phyloP scores from a whole-genome alignment of 2,329 filamentous ascomycete genomes.

The Beauveria sp. region DNA sequence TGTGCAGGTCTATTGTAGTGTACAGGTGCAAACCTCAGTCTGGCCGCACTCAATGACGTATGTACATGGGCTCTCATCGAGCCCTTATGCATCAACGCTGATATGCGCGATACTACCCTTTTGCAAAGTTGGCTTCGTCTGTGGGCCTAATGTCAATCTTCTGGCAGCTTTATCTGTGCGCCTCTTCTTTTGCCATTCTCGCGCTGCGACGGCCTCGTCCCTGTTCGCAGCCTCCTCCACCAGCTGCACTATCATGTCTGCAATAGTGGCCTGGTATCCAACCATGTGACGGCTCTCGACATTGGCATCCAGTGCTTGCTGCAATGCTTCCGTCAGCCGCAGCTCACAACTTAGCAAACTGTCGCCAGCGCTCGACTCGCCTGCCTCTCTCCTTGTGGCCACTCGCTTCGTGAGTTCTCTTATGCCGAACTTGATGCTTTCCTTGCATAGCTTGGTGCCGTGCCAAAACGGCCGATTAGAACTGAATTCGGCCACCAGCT shows the following conservation, averaged over 20 bases:
- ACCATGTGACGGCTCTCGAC: constrained; percentile 16
- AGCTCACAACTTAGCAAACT: not conserved
- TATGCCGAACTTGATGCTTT: constrained; percentile 31
- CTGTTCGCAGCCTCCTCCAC: not conserved
- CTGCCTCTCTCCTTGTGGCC: constrained; percentile 9
- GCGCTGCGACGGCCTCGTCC: not conserved
- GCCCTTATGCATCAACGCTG: not conserved
- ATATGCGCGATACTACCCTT: not conserved
- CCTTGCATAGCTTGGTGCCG: constrained; percentile 29
- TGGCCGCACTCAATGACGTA: not conserved
- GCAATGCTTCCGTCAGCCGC: constrained; percentile 15
- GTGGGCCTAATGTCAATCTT: not conserved
- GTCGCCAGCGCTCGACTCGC: not conserved
- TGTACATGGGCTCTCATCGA: not conserved
- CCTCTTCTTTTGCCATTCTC: constrained; percentile 2
- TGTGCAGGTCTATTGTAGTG: not conserved
- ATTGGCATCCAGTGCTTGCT: constrained; percentile 20
- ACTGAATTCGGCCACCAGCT: constrained; percentile 24
- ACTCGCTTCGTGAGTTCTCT: constrained; percentile 24
- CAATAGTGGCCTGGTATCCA: constrained; percentile 15
- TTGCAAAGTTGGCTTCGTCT: not conserved
- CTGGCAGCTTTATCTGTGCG: not conserved
- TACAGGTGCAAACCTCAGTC: not conserved
- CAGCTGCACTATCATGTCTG: constrained; percentile 17
- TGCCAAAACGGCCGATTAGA: constrained; percentile 28